phyloP scores from a whole-genome alignment of 1,284 basidiomycete species.

The Cutaneotrichosporon sp. region DNA sequence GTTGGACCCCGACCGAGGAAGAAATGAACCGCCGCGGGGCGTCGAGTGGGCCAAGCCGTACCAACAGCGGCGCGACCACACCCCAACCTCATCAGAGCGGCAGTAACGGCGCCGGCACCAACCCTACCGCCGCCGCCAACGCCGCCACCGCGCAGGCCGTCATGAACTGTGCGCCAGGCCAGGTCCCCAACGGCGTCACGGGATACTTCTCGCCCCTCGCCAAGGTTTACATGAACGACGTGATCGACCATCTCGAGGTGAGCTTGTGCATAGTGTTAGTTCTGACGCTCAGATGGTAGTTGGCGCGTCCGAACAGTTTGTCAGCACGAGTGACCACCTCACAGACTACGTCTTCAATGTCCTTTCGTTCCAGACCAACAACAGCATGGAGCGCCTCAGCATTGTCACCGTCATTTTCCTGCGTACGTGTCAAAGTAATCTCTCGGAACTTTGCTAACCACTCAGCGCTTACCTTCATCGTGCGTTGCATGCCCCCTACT shows the following conservation, averaged over 20 bases:
- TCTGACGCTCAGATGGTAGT: constrained; percentile 30
- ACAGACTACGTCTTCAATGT: constrained; percentile 48
- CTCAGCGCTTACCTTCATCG: constrained; percentile 26
- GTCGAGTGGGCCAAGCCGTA: background rate
- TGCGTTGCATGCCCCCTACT: background rate
- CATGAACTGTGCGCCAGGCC: background rate
- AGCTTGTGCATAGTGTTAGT: background rate
- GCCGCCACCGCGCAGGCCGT: background rate
- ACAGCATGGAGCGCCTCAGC: constrained; percentile 46
- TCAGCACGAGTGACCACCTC: constrained; percentile 44
- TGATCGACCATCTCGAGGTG: constrained; percentile 46
- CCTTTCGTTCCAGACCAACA: constrained; percentile 46
- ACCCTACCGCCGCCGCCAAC: background rate
- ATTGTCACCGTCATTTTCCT: constrained; percentile 49
- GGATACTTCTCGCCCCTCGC: constrained; percentile 34
- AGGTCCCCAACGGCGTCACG: background rate
- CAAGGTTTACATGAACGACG: constrained; percentile 44
- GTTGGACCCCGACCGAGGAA: background rate
- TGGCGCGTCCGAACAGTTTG: constrained; percentile 43
- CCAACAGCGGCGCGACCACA: background rate
- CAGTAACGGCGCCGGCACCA: background rate
- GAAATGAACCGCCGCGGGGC: background rate
- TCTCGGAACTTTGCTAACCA: constrained; percentile 3
- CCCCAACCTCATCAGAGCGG: background rate
- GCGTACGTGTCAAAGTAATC: constrained; percentile 31